phyloP scores from a whole-genome alignment of 1,139 yeast genomes.

The Kurtzmaniella quercitrusa region DNA sequence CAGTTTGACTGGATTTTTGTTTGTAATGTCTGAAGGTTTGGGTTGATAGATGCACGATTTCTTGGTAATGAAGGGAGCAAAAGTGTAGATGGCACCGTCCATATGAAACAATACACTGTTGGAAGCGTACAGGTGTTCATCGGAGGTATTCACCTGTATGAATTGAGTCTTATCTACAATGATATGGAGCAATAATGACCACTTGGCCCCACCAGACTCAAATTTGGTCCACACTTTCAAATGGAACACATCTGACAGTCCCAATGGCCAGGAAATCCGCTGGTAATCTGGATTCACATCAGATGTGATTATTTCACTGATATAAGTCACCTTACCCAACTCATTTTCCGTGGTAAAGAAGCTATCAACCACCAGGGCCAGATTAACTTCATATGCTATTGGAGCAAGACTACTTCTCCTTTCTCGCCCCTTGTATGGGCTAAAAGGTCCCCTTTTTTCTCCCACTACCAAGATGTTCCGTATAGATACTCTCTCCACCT shows the following conservation, averaged over 20 bases:
- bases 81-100: conserved; percentile 20
- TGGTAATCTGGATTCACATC: conserved; percentile 30
- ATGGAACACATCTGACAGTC: conserved; percentile 9
- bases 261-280: conserved; percentile 22
- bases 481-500: conserved; percentile 1
- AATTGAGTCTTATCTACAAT: conserved; percentile 19
- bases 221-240: conserved; percentile 23
- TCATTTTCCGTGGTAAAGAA: background rate
- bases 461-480: conserved; percentile 2
- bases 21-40: background rate
- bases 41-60: conserved; percentile 1
- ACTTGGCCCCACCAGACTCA: conserved; percentile 10
- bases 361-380: conserved; percentile 2
- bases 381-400: background rate
- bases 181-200: conserved; percentile 20
- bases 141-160: conserved; percentile 11
- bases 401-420: conserved; percentile 1
- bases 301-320: conserved; percentile 29
- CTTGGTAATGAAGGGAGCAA: conserved; percentile 11
- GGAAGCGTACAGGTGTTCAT: conserved; percentile 17
- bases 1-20: conserved; percentile 12
- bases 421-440: background rate
- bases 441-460: background rate
- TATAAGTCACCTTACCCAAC: conserved; percentile 19
- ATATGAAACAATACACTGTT: conserved; percentile 25